Evolutionary conservation across 139 green algal species (phyloP).

Genomic region (Coccomyxa sp.): DNA sequence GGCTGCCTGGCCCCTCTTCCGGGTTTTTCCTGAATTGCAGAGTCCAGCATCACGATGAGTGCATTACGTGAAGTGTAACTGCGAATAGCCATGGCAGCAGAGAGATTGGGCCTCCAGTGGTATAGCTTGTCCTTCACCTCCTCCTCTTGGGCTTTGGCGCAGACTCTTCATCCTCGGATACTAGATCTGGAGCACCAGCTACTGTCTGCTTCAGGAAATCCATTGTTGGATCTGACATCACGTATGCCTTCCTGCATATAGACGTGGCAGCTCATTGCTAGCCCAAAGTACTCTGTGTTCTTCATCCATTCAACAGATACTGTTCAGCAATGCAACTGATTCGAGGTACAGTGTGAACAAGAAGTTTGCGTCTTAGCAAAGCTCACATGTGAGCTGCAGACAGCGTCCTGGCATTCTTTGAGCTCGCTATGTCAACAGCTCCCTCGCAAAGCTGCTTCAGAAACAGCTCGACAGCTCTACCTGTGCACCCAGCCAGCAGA

Average conservation of each 20-base stretch:
- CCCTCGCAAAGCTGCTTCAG: neutral
- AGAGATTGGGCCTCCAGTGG: too few species aligned
- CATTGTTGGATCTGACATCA: slow-evolving; percentile 51
- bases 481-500: neutral
- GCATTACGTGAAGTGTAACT: too few species aligned
- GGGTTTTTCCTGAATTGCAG: too few species aligned
- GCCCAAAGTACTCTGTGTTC: too few species aligned
- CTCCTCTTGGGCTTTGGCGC: slow-evolving; percentile 6
- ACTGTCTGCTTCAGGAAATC: slow-evolving; percentile 79
- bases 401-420: neutral
- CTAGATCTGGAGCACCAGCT: slow-evolving; percentile 59
- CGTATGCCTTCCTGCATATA: slow-evolving; percentile 25
- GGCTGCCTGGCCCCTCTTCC: too few species aligned
- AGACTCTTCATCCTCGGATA: slow-evolving; percentile 20
- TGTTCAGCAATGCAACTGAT: neutral
- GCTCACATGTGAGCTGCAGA: slow-evolving; percentile 2
- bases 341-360: neutral
- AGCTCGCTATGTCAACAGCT: neutral
- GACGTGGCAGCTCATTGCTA: too few species aligned
- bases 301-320: neutral
- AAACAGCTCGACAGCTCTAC: neutral
- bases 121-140: neutral
- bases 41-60: too few species aligned
- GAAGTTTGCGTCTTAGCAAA: slow-evolving; percentile 24
- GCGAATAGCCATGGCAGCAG: too few species aligned